Conservation (phyloP, 2,329 filamentous ascomycete genomes). For the Apiospora phragmitis region DNA sequence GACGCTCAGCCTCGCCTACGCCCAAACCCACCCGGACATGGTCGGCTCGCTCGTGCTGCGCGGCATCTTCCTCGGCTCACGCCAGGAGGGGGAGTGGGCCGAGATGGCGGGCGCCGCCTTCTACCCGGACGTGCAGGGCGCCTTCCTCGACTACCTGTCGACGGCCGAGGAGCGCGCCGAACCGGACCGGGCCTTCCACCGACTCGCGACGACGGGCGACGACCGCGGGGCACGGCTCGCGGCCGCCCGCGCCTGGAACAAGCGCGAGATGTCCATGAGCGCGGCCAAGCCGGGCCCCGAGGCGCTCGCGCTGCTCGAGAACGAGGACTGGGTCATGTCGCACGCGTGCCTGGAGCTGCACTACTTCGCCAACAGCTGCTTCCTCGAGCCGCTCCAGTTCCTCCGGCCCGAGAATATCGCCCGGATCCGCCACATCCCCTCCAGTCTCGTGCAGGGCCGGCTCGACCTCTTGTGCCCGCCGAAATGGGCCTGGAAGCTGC, state of each 20-base stretch:
- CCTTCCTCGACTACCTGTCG: constrained; percentile 32
- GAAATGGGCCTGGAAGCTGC: constrained; percentile 41
- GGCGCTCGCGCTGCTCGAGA: constrained; percentile 27
- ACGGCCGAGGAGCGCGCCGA: constrained; percentile 26
- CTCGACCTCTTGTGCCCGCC: constrained; percentile 46
- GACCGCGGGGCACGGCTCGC: constrained; percentile 29
- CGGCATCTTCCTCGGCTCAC: constrained; percentile 40
- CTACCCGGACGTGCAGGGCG: constrained; percentile 35
- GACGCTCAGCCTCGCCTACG: constrained; percentile 43
- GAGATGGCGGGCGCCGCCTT: constrained; percentile 25
- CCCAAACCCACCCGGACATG: constrained; percentile 38
- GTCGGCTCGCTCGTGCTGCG: constrained; percentile 39
- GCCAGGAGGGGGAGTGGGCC: constrained; percentile 33
- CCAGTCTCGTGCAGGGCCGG: constrained; percentile 43
- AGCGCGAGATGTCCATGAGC: constrained; percentile 34
- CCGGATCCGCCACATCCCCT: constrained; percentile 29
- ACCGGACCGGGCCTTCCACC: constrained; percentile 29
- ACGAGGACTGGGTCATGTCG: constrained; percentile 31
- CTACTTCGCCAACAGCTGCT: constrained; percentile 37
- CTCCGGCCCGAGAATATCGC: constrained; percentile 32
- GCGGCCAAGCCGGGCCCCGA: constrained; percentile 24
- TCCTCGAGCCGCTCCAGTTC: constrained; percentile 36
- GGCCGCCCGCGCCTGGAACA: constrained; percentile 37
- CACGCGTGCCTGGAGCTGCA: constrained; percentile 39
- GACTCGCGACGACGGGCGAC: constrained; percentile 33